Percentiles rank a stretch among this genome's conserved stretches.
These are phyloP conservation scores for Neonectria sp. DNA, from an alignment of 2,329 filamentous ascomycete species.

Conservation along the genomic window DNA sequence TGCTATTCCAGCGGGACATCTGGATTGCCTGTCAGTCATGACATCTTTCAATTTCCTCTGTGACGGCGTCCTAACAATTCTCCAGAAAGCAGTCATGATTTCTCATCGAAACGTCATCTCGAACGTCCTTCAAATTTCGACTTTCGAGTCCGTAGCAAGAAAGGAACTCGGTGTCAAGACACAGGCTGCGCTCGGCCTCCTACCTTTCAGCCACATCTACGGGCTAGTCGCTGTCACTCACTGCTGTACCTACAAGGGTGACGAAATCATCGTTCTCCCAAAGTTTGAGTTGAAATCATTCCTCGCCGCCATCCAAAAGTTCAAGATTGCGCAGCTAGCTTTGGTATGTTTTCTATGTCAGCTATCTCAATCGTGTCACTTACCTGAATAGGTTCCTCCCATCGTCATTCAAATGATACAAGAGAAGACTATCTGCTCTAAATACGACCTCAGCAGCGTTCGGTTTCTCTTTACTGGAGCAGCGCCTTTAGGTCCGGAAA, in stretches of 20 bases:
- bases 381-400: constrained; percentile 37
- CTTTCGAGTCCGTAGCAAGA: constrained; percentile 10
- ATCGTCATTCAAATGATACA: constrained; percentile 36
- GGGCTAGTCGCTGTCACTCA: constrained; percentile 80
- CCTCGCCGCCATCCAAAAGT: constrained; percentile 67
- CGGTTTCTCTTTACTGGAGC: constrained; percentile 33
- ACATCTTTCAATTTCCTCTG: too few species aligned
- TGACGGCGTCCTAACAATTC: constrained; percentile 11
- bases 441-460: constrained; percentile 37
- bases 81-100: constrained; percentile 13
- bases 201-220: constrained; percentile 87
- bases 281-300: constrained; percentile 80
- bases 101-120: constrained; percentile 15
- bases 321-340: constrained; percentile 40
- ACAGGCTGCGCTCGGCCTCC: constrained; percentile 67
- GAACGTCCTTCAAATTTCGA: constrained; percentile 1
- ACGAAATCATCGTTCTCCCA: constrained; percentile 78
- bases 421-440: constrained; percentile 29
- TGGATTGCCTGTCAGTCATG: constrained; percentile 4
- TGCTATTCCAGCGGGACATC: constrained; percentile 17
- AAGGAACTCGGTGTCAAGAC: constrained; percentile 7
- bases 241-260: constrained; percentile 76
- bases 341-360: too few species aligned
- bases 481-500: constrained; percentile 12
- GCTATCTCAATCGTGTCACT: too few species aligned